Conservation (phyloP, 192 early-diverging fungal genomes). For the Coemansia sp. region DNA sequence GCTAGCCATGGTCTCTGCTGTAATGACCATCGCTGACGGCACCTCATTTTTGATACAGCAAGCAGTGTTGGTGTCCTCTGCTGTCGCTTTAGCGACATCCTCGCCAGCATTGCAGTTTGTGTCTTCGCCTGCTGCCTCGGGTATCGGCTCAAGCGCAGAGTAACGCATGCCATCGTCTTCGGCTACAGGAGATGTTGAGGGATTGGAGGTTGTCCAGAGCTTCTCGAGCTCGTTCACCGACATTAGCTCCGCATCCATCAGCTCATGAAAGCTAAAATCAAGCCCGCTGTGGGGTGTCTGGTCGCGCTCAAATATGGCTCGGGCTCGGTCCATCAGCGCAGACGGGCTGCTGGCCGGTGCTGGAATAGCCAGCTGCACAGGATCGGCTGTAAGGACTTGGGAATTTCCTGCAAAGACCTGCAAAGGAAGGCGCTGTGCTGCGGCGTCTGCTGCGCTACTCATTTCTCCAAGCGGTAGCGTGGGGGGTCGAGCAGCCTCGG, state of each 20-base stretch:
- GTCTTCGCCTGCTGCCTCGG: constrained; percentile 26
- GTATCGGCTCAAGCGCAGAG: constrained; percentile 24
- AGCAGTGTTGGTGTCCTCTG: not conserved
- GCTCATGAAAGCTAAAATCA: constrained; percentile 57
- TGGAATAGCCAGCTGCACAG: not conserved
- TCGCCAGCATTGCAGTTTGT: not conserved
- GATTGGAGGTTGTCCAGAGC: constrained; percentile 51
- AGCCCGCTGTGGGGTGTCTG: constrained; percentile 1
- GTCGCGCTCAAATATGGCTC: not conserved
- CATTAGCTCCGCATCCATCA: constrained; percentile 64
- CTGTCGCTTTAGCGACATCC: not conserved
- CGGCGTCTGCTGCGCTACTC: not conserved
- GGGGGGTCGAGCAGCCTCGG: not conserved
- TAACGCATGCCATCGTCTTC: not conserved
- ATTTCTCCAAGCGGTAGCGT: not conserved
- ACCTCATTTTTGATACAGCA: not conserved
- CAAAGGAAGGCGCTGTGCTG: constrained; percentile 4
- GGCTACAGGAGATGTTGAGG: constrained; percentile 4
- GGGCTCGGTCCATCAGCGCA: not conserved
- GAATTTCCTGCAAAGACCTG: not conserved
- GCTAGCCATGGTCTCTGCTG: not conserved
- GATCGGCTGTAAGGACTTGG: not conserved
- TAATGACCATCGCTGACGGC: not conserved
- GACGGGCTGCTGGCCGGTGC: not conserved
- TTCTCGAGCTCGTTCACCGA: constrained; percentile 62